phyloP scores from a whole-genome alignment of 2,329 filamentous ascomycete genomes.

The Chrysosporium queenslandicum region DNA sequence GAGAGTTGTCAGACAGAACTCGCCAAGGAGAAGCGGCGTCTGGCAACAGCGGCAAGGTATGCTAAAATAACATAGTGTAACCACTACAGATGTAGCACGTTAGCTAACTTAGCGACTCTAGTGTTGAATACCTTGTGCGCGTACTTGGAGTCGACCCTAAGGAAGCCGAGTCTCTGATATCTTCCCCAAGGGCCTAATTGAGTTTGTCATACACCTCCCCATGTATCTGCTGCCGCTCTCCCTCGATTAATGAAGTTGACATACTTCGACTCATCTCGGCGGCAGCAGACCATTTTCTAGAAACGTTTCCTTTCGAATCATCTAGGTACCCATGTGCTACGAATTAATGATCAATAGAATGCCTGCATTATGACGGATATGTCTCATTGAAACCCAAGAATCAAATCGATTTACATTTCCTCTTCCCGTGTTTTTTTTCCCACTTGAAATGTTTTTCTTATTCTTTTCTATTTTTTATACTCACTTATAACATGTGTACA shows the following conservation, averaged over 20 bases:
- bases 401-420: neutral
- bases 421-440: neutral
- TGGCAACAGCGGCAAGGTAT: slow-evolving; percentile 69
- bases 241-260: neutral
- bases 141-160: slow-evolving; percentile 49
- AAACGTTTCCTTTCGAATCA: neutral
- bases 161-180: slow-evolving; percentile 42
- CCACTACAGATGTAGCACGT: no score
- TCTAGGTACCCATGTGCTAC: slow-evolving; percentile 5
- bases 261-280: neutral
- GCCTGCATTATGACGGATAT: neutral
- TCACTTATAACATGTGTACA: neutral
- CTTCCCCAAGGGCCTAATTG: slow-evolving; percentile 1
- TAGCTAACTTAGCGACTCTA: slow-evolving; percentile 27
- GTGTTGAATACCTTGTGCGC: slow-evolving; percentile 55
- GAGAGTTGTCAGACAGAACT: slow-evolving; percentile 66
- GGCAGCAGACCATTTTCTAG: neutral
- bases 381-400: neutral
- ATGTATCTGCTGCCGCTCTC: neutral
- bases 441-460: neutral
- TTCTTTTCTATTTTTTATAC: no score
- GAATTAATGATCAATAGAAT: slow-evolving; percentile 12
- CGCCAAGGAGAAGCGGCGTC: slow-evolving; percentile 57
- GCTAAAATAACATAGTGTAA: no score
- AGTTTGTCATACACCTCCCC: neutral